Percentiles rank a stretch among this genome's conserved stretches.
These are phyloP conservation scores for Haematococcus sp. DNA, from an alignment of 139 green algal species.

Conservation along the genomic window DNA sequence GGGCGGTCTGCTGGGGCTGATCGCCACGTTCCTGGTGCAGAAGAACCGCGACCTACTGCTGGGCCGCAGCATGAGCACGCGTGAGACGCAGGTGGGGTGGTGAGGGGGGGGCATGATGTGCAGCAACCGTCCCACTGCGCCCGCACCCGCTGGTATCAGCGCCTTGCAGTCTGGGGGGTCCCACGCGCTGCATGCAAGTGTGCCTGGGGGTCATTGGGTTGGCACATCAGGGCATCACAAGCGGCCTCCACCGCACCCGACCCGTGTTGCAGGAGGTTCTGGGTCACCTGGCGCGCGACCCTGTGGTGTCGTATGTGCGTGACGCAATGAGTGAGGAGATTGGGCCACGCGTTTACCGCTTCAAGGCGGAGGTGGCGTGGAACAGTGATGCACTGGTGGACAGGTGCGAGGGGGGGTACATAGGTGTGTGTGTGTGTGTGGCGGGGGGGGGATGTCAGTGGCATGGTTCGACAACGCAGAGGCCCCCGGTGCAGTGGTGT, in stretches of 20 bases:
- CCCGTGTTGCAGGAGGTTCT: not conserved
- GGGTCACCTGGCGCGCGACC: conserved; percentile 9
- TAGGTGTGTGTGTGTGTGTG: not conserved
- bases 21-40: conserved; percentile 82
- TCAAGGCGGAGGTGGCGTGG: conserved; percentile 79
- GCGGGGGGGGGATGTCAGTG: not conserved
- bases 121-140: too few species aligned
- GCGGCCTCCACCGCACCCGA: not conserved
- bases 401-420: not conserved
- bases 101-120: too few species aligned
- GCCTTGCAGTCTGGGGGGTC: too few species aligned
- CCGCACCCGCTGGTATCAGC: too few species aligned
- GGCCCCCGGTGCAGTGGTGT: too few species aligned
- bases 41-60: conserved; percentile 84
- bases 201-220: too few species aligned
- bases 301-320: conserved; percentile 21
- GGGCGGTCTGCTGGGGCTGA: conserved; percentile 72
- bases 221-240: too few species aligned
- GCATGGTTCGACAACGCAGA: too few species aligned
- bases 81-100: conserved; percentile 36
- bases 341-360: conserved; percentile 74
- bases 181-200: too few species aligned
- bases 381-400: conserved; percentile 38
- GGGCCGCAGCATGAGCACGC: conserved; percentile 62
- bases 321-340: conserved; percentile 89